Evolutionary conservation across 2,329 filamentous ascomycete species (phyloP), one percentile per base, ranked within the genome.

Genomic region (Cladosporium velox): DNA sequence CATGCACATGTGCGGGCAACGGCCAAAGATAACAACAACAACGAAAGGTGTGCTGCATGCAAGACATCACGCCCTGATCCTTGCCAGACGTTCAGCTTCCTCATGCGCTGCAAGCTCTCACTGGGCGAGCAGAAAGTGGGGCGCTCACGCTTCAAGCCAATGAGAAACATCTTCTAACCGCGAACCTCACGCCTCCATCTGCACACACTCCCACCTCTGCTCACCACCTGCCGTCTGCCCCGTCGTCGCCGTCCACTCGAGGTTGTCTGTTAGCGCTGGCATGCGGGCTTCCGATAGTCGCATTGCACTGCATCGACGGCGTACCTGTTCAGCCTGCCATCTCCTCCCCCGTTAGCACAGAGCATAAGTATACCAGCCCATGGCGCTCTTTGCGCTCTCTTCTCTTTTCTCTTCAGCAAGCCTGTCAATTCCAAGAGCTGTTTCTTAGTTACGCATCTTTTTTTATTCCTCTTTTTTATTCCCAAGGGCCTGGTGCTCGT

Each of bases 401-500:
- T 72, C 68, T 32, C 73, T 77, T 76, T 74, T 76, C 74, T 81
- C 79, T 80, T 78, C 79, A 83, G 81, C 81, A 82, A 83, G 81
- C 79, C 74, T 81, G 79, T 82, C 77, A 82, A 82, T 72, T 77
- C 77, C 73, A 72, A 81, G 81, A 83, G 80, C 79, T 82, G 81
- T 78, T 76, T 79, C 74, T 80, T 80, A 76, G 79, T 79, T 79
- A 78, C 78, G 74, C 71, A 73, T 71, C 73, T 72, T 68, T 75
- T 75, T 74, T 76, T 77, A 77, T 75, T 74, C 77, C 74, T 74
- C 73, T 74, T 76, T 77, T 78, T 65, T 73, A 73, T 77, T 76
- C 73, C 75, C 76, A 79, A 74, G 75, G 78, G 81, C 81, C 81
- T 82, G 81, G 81, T 82, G 81, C 77, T 77, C 75, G 67, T 67